Evolutionary conservation across 2,329 filamentous ascomycete genomes (phyloP), one percentile per base, ranked within the genome.

Genomic region (Aureobasidium zeae): DNA sequence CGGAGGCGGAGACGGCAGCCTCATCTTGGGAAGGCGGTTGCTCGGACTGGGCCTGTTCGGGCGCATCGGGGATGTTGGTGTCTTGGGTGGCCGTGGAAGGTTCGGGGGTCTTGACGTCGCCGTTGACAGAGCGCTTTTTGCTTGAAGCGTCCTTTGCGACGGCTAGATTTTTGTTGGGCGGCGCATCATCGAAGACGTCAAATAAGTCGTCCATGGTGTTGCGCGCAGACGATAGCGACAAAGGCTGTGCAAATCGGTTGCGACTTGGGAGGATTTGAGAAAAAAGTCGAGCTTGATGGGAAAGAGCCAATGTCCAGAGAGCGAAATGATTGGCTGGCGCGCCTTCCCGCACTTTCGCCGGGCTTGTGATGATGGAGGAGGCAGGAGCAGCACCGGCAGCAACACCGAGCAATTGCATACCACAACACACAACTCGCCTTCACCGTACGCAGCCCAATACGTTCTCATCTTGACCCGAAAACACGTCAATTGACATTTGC

Each of bases 101-200:
- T 43, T 55, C 51, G 25, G 57, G 61, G 53, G 67, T 67, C 57
- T 88, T 89, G 52, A 86, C 77, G 48, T 77, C 76, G 49, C 86
- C 86, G 61, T 87, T 88, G 28, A 82, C 81, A 63, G 86, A 85
- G 63, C 87, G 77, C 73, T 95, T 94, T 68, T 87, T 91, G 67
- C 70, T 83, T 63, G 74, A 77, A 50, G 60, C 64, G 34, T 61
- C 53, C 15, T 48, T 52, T 20, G 50, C 47, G 11, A 48, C 41
- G 2, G 51, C 44, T 15, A 36, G 19, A 15, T 37, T 38, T 31
- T 44, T 38, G 29, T 48, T 48, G 17, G 45, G 25, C 25, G 60
- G 53, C 41, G 54, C 57, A 50, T 58, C 63, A 35, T 67, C 65
- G 47, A 68, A 67, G 46, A 67, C 64, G 49, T 65, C 63, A 52